Conservation (phyloP, 2,329 filamentous ascomycete species). For the Pyrenophora tritici-repentis region DNA sequence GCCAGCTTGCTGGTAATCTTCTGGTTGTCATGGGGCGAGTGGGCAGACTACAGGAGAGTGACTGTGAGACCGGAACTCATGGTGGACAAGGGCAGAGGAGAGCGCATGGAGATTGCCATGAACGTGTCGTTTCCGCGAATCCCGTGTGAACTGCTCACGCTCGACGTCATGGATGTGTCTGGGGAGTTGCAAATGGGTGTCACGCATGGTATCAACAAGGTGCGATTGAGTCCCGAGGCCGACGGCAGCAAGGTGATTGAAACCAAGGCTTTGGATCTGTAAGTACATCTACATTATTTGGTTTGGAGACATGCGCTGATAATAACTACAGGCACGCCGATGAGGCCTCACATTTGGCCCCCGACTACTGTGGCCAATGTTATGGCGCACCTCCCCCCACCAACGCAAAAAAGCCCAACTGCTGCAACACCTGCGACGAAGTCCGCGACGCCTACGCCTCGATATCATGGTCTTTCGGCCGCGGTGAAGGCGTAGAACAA, state of each 20-base stretch:
- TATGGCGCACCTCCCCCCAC: constrained; percentile 80
- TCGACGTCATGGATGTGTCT: constrained; percentile 99
- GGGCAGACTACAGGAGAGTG: constrained; percentile 87
- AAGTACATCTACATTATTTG: constrained; percentile 13
- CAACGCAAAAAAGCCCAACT: constrained; percentile 77
- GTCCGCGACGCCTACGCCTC: constrained; percentile 92
- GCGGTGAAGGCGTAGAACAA: constrained; percentile 91
- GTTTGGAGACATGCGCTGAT: constrained; percentile 6
- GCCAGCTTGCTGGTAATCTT: constrained; percentile 85
- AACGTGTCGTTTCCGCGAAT: constrained; percentile 95
- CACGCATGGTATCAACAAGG: constrained; percentile 89
- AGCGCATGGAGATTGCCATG: constrained; percentile 98
- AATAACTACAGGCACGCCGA: constrained; percentile 61
- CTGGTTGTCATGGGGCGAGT: constrained; percentile 92
- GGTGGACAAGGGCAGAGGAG: constrained; percentile 94
- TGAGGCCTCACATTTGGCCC: constrained; percentile 79
- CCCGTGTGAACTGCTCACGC: constrained; percentile 91
- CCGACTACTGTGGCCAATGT: constrained; percentile 90
- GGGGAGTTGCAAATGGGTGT: constrained; percentile 96
- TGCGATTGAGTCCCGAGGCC: constrained; percentile 72
- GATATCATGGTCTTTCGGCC: constrained; percentile 90
- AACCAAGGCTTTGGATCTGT: constrained; percentile 47
- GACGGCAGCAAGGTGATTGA: constrained; percentile 69
- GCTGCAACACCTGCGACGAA: constrained; percentile 97
- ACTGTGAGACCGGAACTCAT: constrained; percentile 89